These are phyloP conservation scores for Penicillium sp. DNA, from an alignment of 2,329 filamentous ascomycete species.

Conservation along the genomic window DNA sequence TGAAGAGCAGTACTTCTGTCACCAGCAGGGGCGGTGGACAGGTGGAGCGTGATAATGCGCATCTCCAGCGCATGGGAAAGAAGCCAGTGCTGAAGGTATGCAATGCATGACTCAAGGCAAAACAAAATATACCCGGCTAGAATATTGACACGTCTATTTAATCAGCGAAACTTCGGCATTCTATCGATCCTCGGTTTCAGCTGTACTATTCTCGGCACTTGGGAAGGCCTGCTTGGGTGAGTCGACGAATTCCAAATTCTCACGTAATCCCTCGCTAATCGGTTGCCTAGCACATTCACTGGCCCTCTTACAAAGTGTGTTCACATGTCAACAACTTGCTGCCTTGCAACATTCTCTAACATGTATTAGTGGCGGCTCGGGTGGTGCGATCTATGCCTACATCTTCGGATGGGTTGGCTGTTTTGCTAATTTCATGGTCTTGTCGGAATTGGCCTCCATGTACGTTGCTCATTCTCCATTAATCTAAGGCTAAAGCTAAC, in stretches of 20 bases:
- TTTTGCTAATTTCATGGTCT: slow-evolving; percentile 21
- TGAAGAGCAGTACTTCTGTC: background rate
- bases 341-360: background rate
- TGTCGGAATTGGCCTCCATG: slow-evolving; percentile 35
- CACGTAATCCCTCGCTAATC: background rate
- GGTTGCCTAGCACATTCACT: slow-evolving; percentile 1
- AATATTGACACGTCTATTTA: background rate
- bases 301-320: slow-evolving; percentile 15
- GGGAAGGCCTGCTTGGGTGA: slow-evolving; percentile 41
- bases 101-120: background rate
- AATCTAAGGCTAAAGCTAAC: background rate
- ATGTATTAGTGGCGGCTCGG: slow-evolving; percentile 27
- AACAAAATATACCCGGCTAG: no score
- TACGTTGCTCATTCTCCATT: slow-evolving; percentile 1
- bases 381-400: slow-evolving; percentile 30
- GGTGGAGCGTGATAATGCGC: background rate
- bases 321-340: background rate
- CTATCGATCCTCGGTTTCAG: slow-evolving; percentile 43
- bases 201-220: slow-evolving; percentile 40
- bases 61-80: slow-evolving; percentile 10
- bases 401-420: slow-evolving; percentile 31
- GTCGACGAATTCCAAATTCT: slow-evolving; percentile 1
- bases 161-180: slow-evolving; percentile 42
- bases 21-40: background rate
- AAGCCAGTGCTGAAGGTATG: slow-evolving; percentile 7